Conservation (phyloP, 306 rosid species). For the Acacia confusa region DNA sequence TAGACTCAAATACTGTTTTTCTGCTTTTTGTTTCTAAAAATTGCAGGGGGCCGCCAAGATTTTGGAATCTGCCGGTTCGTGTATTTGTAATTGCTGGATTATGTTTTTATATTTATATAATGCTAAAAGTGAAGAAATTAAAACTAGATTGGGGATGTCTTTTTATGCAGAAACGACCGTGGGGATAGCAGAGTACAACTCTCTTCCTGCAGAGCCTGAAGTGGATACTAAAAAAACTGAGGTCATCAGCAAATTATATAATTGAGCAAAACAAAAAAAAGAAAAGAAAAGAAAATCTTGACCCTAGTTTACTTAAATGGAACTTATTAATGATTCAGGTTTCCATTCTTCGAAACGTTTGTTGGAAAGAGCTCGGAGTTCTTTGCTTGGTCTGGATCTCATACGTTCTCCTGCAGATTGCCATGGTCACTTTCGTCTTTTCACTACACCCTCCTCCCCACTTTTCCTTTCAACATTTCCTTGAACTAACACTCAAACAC, state of each 20-base stretch:
- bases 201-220: slow-evolving; percentile 47
- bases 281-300: background rate
- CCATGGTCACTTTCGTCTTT: slow-evolving; percentile 43
- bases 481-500: slow-evolving; percentile 1
- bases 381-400: slow-evolving; percentile 72
- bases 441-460: background rate
- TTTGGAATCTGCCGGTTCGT: slow-evolving; percentile 60
- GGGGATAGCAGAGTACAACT: slow-evolving; percentile 54
- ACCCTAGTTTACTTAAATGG: background rate
- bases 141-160: background rate
- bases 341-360: slow-evolving; percentile 50
- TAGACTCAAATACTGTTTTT: background rate
- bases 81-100: background rate
- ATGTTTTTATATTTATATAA: background rate
- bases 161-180: slow-evolving; percentile 39
- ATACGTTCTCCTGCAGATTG: slow-evolving; percentile 58
- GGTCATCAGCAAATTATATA: slow-evolving; percentile 32
- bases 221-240: slow-evolving; percentile 35
- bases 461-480: slow-evolving; percentile 1
- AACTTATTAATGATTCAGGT: slow-evolving; percentile 35
- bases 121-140: background rate
- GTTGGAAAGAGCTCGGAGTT: slow-evolving; percentile 75
- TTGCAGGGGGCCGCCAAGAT: slow-evolving; percentile 52
- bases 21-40: background rate
- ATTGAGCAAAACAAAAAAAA: background rate